These are phyloP conservation scores for Starmerella floris DNA, from an alignment of 805 yeast species.

Conservation along the genomic window DNA sequence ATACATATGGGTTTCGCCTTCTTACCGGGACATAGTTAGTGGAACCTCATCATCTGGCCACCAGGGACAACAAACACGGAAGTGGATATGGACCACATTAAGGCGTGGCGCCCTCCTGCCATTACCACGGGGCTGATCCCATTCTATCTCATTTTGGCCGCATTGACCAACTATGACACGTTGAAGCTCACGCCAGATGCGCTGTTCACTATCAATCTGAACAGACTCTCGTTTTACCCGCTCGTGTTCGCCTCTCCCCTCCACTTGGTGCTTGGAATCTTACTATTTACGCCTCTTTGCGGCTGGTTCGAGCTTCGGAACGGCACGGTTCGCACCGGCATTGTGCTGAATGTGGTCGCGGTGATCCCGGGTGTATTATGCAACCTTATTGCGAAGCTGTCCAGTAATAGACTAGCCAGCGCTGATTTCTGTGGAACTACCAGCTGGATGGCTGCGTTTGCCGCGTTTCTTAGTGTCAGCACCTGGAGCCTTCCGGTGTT, in stretches of 20 bases:
- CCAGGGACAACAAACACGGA: too few relatives aligned
- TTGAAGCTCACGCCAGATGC: slow-evolving; percentile 47
- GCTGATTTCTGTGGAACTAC: slow-evolving; percentile 12
- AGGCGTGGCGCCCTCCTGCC: slow-evolving; percentile 37
- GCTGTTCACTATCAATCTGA: slow-evolving; percentile 36
- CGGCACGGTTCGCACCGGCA: slow-evolving; percentile 79
- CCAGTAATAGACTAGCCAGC: slow-evolving; percentile 5
- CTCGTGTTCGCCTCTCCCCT: slow-evolving; percentile 48
- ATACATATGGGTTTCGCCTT: too few relatives aligned
- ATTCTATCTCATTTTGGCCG: slow-evolving; percentile 38
- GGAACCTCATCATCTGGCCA: too few relatives aligned
- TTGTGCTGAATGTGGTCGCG: slow-evolving; percentile 60
- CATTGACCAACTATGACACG: slow-evolving; percentile 27
- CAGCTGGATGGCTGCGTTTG: slow-evolving; percentile 23
- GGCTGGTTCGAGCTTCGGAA: slow-evolving; percentile 53
- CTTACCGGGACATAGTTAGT: too few relatives aligned
- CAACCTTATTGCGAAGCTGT: slow-evolving; percentile 25
- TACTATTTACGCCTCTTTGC: slow-evolving; percentile 47
- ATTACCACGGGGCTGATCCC: slow-evolving; percentile 47
- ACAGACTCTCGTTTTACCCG: slow-evolving; percentile 56
- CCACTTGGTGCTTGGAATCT: slow-evolving; percentile 48
- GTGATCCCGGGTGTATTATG: slow-evolving; percentile 54
- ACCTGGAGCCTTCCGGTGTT: slow-evolving; percentile 35
- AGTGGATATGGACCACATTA: not conserved
- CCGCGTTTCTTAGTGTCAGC: slow-evolving; percentile 16